Conservation (phyloP, 257 asterid genomes). For the Gentiana straminea region DNA sequence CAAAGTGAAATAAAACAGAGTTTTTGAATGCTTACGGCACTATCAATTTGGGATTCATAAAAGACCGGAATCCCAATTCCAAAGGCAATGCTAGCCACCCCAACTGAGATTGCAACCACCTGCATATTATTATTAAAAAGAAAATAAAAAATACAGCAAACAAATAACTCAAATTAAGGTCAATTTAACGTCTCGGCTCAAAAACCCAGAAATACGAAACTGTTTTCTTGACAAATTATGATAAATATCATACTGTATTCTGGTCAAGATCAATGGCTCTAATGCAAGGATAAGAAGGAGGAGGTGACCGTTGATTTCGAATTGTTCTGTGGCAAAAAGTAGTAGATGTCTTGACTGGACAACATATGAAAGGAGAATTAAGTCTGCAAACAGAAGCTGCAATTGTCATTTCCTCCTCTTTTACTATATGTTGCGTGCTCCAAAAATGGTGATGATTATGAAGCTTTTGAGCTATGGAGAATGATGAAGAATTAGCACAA, state of each 20-base stretch:
- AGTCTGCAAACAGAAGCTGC: constrained; percentile 50
- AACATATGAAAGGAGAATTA: constrained; percentile 43
- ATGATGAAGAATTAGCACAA: neutral
- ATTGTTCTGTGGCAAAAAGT: constrained; percentile 21
- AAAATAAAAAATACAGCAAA: neutral
- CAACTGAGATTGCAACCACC: constrained; percentile 80
- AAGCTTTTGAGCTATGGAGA: constrained; percentile 1
- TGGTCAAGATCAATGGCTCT: constrained; percentile 87
- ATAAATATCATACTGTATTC: constrained; percentile 42
- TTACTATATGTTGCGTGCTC: neutral
- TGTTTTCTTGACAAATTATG: neutral
- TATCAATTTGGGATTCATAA: constrained; percentile 81
- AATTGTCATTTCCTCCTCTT: constrained; percentile 21
- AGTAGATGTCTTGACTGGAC: constrained; percentile 42
- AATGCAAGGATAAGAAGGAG: constrained; percentile 54
- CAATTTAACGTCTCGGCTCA: neutral
- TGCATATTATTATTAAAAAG: constrained; percentile 19
- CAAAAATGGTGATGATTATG: constrained; percentile 2
- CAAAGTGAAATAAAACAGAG: neutral
- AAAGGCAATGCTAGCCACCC: constrained; percentile 65
- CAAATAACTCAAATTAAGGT: neutral
- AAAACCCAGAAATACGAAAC: neutral
- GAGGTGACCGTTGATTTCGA: constrained; percentile 22
- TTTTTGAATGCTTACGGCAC: constrained; percentile 42
- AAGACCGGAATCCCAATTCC: constrained; percentile 94